Conservation (phyloP, 306 rosid genomes). For the Glycine latifolia region DNA sequence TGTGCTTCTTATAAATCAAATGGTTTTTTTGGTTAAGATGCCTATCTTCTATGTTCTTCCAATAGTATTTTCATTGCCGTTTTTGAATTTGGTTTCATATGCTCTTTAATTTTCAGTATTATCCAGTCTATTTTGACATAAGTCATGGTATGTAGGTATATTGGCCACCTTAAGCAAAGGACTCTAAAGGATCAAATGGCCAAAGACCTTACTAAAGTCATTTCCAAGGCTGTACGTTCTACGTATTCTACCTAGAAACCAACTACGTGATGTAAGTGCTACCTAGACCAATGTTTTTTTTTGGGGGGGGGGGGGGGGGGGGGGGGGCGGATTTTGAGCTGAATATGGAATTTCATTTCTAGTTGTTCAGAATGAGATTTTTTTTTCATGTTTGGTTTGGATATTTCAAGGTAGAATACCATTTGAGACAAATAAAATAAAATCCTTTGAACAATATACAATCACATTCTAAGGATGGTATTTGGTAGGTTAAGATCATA, state of each 20-base stretch:
- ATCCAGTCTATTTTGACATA: slow-evolving; percentile 45
- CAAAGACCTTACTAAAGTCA: slow-evolving; percentile 92
- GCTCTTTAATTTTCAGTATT: slow-evolving; percentile 18
- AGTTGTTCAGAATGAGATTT: no score
- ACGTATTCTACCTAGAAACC: slow-evolving; percentile 96
- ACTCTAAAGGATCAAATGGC: slow-evolving; percentile 86
- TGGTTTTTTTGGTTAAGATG: slow-evolving; percentile 40
- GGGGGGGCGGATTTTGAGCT: neutral
- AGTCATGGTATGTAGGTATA: slow-evolving; percentile 66
- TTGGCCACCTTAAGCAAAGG: slow-evolving; percentile 89
- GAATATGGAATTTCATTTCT: neutral
- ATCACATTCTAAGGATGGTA: no score
- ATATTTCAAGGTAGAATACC: no score
- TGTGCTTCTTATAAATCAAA: slow-evolving; percentile 21
- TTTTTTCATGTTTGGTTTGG: no score
- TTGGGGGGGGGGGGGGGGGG: no score
- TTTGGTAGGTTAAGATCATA: no score
- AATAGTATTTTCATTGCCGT: slow-evolving; percentile 13
- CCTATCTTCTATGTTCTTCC: slow-evolving; percentile 9
- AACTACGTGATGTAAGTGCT: slow-evolving; percentile 82
- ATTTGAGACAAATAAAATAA: no score
- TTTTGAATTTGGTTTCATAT: slow-evolving; percentile 26
- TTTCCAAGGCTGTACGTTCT: slow-evolving; percentile 91
- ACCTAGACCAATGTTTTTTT: slow-evolving; percentile 8
- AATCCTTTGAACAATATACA: no score